Conservation (phyloP, 2,329 filamentous ascomycete species). For the Dactylellina drechsleri region DNA sequence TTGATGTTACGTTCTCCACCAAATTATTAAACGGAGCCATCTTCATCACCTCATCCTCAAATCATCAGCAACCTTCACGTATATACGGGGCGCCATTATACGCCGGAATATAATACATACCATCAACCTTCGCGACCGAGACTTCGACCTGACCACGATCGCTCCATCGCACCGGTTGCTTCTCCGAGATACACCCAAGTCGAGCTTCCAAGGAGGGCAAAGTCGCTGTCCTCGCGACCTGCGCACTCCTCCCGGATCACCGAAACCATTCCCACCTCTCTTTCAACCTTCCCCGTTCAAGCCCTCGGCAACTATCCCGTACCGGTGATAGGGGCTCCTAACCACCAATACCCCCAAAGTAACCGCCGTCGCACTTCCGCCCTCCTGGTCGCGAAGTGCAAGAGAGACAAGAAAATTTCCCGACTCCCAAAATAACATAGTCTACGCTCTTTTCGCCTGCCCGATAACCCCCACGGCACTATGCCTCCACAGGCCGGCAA, state of each 20-base stretch:
- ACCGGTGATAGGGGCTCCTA: conserved; percentile 25
- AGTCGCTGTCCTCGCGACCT: background rate
- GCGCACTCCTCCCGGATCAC: background rate
- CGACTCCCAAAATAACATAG: conserved; percentile 12
- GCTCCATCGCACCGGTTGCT: background rate
- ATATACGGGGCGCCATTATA: background rate
- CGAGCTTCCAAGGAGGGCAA: background rate
- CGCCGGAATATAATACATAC: background rate
- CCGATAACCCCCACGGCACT: conserved; percentile 29
- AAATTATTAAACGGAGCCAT: conserved; percentile 1
- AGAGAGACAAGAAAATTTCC: conserved; percentile 21
- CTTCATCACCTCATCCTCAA: conserved; percentile 19
- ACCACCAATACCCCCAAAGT: conserved; percentile 5
- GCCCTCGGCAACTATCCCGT: conserved; percentile 46
- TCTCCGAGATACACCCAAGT: background rate
- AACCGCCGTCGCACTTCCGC: conserved; percentile 34
- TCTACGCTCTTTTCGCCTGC: background rate
- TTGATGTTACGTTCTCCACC: conserved; percentile 21
- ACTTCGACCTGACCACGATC: conserved; percentile 1
- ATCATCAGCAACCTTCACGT: background rate
- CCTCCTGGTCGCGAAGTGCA: conserved; percentile 8
- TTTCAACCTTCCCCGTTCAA: conserved; percentile 34
- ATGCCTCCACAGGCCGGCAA: conserved; percentile 54
- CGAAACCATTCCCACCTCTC: conserved; percentile 17
- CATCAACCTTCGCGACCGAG: background rate